Evolutionary conservation across 2,329 filamentous ascomycete species (phyloP), one percentile per base, ranked within the genome.

Genomic region (Fusarium paranaense): DNA sequence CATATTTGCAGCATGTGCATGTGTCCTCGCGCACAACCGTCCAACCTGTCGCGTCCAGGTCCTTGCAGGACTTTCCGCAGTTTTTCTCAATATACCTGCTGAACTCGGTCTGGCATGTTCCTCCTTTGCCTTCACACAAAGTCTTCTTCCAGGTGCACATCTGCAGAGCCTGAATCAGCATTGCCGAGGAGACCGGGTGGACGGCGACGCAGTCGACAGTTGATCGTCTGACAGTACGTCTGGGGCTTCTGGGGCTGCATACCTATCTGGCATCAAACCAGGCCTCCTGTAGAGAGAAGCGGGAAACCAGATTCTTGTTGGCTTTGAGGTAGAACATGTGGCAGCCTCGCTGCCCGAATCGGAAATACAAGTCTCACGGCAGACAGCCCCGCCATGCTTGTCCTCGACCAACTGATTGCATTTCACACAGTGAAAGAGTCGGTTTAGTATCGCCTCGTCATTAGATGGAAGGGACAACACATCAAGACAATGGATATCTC

Each of bases 121-220:
- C 50, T 20, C 50, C 50, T 54, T 54, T 54, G n/a, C 50, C 50
- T 54, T 54, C 50, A 11, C 50, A 54, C 11, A 54, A 5, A 32
- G 50, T 54, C 50, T 54, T 54, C 50, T 54, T 54, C 50, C 50
- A 54, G 50, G 50, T 54, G 50, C 50, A 54, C 50, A 54, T 54
- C 50, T 54, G 50, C 50, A 16, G 50, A 54, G 50, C 27, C 27
- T 20, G 50, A 54, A 54, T 54, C 50, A 54, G 50, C 50, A 54
- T 54, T 20, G 50, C 13, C 27, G 27, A 32, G 47, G 27, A 11
- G 11, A 54, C 7, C 1, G 50, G 18, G n/a, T 13, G 9, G 47
- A 4, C n/a, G 7, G 9, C 27, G 18, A n/a, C 10, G 27, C 11
- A 54, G 50, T 13, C 6, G 50, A 54, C 27, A 30, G 27, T 20